Conservation (phyloP, 805 yeast species). For the Debaryomyces prosopidis region DNA sequence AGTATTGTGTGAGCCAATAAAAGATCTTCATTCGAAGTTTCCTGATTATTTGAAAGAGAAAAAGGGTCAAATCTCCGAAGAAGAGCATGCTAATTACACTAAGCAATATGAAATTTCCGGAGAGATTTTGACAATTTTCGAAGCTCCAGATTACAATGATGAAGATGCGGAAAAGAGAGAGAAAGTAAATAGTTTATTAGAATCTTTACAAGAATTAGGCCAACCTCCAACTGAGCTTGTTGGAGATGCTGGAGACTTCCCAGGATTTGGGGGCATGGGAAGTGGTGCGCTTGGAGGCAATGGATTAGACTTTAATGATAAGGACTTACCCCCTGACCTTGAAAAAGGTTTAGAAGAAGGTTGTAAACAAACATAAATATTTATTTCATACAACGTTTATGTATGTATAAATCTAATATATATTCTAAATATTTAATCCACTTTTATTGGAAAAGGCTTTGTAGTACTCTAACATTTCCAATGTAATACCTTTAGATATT, state of each 20-base stretch:
- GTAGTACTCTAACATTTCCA: slow-evolving; percentile 81
- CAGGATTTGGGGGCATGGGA: slow-evolving; percentile 44
- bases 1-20: slow-evolving; percentile 84
- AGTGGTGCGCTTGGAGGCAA: slow-evolving; percentile 30
- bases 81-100: slow-evolving; percentile 53
- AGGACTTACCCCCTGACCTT: slow-evolving; percentile 55
- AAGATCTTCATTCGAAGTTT: slow-evolving; percentile 72
- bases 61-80: slow-evolving; percentile 41
- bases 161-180: slow-evolving; percentile 43
- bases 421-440: slow-evolving; percentile 38
- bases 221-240: slow-evolving; percentile 79
- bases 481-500: slow-evolving; percentile 77
- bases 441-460: slow-evolving; percentile 48
- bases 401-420: slow-evolving; percentile 58
- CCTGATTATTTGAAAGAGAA: slow-evolving; percentile 68
- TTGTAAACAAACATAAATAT: slow-evolving; percentile 45
- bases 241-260: slow-evolving; percentile 53
- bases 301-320: slow-evolving; percentile 48
- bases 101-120: slow-evolving; percentile 63
- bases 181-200: slow-evolving; percentile 58
- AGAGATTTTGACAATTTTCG: slow-evolving; percentile 66
- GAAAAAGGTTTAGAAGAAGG: slow-evolving; percentile 56
- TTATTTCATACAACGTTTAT: slow-evolving; percentile 32
- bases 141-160: slow-evolving; percentile 62
- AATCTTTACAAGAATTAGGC: slow-evolving; percentile 70